These are phyloP conservation scores for Paecilomyces variotii DNA, from an alignment of 2,329 filamentous ascomycete genomes.

Conservation along the genomic window DNA sequence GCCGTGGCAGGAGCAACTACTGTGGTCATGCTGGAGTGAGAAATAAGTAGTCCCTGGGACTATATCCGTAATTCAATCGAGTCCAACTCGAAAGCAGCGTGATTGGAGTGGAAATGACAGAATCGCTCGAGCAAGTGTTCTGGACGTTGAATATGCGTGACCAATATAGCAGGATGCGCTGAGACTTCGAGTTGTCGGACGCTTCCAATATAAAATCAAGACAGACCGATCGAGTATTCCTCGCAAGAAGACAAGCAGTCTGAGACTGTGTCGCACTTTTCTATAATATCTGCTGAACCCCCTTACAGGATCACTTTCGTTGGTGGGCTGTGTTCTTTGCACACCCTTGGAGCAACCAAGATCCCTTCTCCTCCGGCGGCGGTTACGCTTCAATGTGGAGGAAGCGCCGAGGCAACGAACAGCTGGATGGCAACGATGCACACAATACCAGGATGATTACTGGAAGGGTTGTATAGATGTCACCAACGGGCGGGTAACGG, in stretches of 20 bases:
- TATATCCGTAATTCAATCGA: background rate
- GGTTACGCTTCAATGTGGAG: background rate
- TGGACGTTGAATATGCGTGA: background rate
- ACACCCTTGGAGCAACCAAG: background rate
- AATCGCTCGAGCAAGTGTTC: background rate
- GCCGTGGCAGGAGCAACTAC: constrained; percentile 39
- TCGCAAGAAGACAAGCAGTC: background rate
- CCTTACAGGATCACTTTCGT: background rate
- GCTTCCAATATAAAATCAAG: background rate
- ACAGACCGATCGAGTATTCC: background rate
- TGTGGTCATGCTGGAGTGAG: constrained; percentile 36
- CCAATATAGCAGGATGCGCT: background rate
- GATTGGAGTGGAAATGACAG: background rate
- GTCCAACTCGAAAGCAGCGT: background rate
- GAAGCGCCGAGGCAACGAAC: background rate
- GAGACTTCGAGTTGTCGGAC: background rate
- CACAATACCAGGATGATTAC: background rate
- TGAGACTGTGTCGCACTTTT: background rate
- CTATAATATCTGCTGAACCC: background rate
- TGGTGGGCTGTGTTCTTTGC: background rate
- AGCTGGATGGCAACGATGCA: background rate
- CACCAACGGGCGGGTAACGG: background rate
- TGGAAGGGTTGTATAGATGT: background rate
- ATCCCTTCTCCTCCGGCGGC: background rate
- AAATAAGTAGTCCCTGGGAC: background rate